phyloP scores from a whole-genome alignment of 2,329 filamentous ascomycete species.

The Rhexocercosporidium sp. region DNA sequence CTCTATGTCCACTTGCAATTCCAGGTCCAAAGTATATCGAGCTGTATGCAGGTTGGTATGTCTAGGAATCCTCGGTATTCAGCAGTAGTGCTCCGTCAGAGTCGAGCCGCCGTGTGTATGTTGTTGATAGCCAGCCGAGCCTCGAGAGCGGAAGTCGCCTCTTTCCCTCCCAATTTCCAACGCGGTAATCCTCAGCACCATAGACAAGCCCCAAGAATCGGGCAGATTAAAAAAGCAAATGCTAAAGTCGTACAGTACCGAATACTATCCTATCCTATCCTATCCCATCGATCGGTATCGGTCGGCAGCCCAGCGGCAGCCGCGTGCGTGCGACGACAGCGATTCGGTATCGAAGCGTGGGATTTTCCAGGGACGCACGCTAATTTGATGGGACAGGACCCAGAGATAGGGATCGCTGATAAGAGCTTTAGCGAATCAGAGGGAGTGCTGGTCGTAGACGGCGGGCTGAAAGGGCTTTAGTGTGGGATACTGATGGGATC shows the following conservation, averaged over 20 bases:
- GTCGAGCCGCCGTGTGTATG: neutral
- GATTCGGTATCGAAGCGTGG: neutral
- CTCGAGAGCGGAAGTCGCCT: neutral
- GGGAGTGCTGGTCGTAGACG: neutral
- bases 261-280: neutral
- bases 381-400: neutral
- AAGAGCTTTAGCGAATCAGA: conserved; percentile 25
- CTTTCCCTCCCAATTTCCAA: neutral
- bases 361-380: conserved; percentile 4
- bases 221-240: neutral
- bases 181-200: neutral
- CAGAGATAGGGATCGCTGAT: conserved; percentile 20
- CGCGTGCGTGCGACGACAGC: neutral
- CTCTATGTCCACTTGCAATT: neutral
- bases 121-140: neutral
- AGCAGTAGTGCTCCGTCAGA: neutral
- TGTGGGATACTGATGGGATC: conserved; percentile 1
- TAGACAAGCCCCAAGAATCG: neutral
- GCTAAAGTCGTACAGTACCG: neutral
- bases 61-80: neutral
- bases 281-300: neutral
- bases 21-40: neutral
- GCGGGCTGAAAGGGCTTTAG: neutral
- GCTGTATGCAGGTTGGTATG: neutral
- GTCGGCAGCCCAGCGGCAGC: conserved; percentile 9